Evolutionary conservation across 1,284 basidiomycete genomes (phyloP).

Genomic region (Heterobasidion parviporum): DNA sequence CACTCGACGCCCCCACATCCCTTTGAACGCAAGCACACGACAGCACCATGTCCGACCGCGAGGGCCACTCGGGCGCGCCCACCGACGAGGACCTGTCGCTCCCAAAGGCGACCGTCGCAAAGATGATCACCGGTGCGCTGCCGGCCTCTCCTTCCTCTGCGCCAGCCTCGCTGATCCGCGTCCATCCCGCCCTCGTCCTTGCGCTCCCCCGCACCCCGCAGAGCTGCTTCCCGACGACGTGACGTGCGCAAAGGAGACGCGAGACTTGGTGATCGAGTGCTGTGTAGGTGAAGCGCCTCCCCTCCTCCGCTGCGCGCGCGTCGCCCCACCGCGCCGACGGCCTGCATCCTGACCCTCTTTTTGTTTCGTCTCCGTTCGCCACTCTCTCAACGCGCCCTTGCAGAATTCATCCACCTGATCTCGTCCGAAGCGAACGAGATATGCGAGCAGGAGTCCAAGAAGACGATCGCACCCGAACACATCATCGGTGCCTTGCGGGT

Average conservation of each 20-base stretch:
- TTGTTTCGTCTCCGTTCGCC: constrained; percentile 2
- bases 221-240: constrained; percentile 88
- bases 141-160: background rate
- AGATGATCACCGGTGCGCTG: constrained; percentile 84
- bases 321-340: background rate
- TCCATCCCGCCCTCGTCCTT: background rate
- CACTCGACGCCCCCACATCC: background rate
- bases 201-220: constrained; percentile 22
- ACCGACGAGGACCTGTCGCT: constrained; percentile 90
- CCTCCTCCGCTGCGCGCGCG: background rate
- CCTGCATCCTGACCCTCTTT: constrained; percentile 2
- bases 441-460: constrained; percentile 97
- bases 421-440: constrained; percentile 98
- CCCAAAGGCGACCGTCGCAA: constrained; percentile 95
- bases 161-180: background rate
- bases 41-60: constrained; percentile 73
- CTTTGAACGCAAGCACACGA: background rate
- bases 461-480: constrained; percentile 98
- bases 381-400: background rate
- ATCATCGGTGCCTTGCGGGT: constrained; percentile 91
- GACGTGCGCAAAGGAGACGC: constrained; percentile 91
- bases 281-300: constrained; percentile 77
- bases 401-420: constrained; percentile 97
- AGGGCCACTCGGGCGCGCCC: constrained; percentile 57
- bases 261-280: constrained; percentile 95